phyloP scores from a whole-genome alignment of 2,329 filamentous ascomycete genomes.

The Pyrenochaeta sp. region DNA sequence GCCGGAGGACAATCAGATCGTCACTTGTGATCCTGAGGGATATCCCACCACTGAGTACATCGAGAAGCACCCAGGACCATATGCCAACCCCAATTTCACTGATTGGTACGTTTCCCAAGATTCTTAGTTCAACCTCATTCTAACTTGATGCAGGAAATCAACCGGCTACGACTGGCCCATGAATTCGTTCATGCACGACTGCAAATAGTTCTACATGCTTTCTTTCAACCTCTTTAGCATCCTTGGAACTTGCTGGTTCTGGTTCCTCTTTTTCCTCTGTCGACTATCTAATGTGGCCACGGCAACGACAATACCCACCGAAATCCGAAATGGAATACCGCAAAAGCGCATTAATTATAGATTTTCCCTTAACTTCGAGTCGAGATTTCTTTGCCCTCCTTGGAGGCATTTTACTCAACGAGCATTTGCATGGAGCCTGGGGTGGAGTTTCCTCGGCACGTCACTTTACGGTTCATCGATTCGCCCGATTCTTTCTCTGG shows the following conservation, averaged over 20 bases:
- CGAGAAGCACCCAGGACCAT: slow-evolving; percentile 65
- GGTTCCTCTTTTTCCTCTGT: slow-evolving; percentile 24
- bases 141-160: slow-evolving; percentile 46
- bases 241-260: slow-evolving; percentile 27
- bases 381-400: slow-evolving; percentile 7
- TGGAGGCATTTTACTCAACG: slow-evolving; percentile 23
- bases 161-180: slow-evolving; percentile 67
- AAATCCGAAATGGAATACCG: slow-evolving; percentile 28
- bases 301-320: slow-evolving; percentile 37
- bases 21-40: slow-evolving; percentile 73
- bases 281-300: slow-evolving; percentile 35
- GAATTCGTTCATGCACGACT: slow-evolving; percentile 68
- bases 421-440: slow-evolving; percentile 32
- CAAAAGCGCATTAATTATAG: slow-evolving; percentile 41
- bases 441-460: slow-evolving; percentile 24
- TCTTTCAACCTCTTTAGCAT: slow-evolving; percentile 10
- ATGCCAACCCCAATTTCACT: slow-evolving; percentile 70
- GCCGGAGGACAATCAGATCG: slow-evolving; percentile 62
- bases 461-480: slow-evolving; percentile 22
- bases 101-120: slow-evolving; percentile 59
- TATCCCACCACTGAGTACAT: slow-evolving; percentile 75
- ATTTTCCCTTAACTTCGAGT: slow-evolving; percentile 27
- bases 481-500: slow-evolving; percentile 11
- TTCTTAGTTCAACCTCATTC: not conserved
- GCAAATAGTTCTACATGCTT: slow-evolving; percentile 38